phyloP scores from a whole-genome alignment of 345 rosid genomes.

The Psidium friedrichsthalianum region DNA sequence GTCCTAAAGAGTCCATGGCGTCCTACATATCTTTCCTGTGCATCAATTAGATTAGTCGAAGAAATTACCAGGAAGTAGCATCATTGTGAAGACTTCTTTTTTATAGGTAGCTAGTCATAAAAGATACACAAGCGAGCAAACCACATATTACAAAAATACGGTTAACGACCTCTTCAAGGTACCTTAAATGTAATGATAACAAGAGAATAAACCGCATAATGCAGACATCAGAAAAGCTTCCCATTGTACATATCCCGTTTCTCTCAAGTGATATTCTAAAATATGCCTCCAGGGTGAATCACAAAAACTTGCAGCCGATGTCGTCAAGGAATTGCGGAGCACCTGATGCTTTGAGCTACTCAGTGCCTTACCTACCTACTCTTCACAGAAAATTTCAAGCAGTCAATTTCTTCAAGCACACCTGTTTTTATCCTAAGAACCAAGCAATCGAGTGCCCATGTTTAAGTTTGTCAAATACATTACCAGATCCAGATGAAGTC shows the following conservation, averaged over 20 bases:
- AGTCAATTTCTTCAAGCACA: not conserved
- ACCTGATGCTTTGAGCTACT: not conserved
- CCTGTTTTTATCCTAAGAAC: not conserved
- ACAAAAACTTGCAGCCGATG: not conserved
- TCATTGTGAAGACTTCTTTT: not conserved
- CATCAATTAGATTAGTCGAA: not conserved
- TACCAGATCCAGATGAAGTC: not conserved
- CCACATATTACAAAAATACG: not conserved
- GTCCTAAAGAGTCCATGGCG: conserved; percentile 38
- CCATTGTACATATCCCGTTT: not conserved
- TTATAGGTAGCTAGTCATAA: not conserved
- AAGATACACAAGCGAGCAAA: not conserved
- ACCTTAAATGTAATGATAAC: not conserved
- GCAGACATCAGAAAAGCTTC: not conserved
- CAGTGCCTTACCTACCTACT: not conserved
- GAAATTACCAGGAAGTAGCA: not conserved
- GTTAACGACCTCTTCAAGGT: not conserved
- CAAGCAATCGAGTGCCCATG: not conserved
- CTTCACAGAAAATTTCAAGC: not conserved
- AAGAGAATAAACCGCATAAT: not conserved
- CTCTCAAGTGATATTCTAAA: not conserved
- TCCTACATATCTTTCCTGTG: conserved; percentile 52
- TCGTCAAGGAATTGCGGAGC: not conserved
- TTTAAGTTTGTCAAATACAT: not conserved
- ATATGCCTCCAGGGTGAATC: not conserved